Evolutionary conservation across 345 rosid genomes (phyloP).

Genomic region (Theobroma cacao): DNA sequence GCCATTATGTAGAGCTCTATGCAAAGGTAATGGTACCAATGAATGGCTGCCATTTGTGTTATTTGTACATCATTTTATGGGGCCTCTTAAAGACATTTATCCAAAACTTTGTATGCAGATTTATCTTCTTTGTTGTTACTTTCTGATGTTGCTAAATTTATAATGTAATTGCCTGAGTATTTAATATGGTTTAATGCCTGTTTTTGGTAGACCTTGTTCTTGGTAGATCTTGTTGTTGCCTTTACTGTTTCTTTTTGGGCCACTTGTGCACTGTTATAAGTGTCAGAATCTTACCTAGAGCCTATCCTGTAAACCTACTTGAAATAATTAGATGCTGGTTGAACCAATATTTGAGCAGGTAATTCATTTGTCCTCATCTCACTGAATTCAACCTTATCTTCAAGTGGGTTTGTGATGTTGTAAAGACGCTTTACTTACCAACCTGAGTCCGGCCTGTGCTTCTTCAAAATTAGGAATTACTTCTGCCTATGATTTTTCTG

Average conservation of each 20-base stretch:
- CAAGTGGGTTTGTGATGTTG: conserved; percentile 2
- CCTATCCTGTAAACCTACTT: neutral
- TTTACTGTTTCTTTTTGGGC: neutral
- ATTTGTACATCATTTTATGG: neutral
- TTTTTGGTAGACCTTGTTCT: neutral
- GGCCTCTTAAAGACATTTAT: neutral
- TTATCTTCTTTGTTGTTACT: neutral
- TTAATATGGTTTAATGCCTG: neutral
- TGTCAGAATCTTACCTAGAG: conserved; percentile 16
- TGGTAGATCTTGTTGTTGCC: conserved; percentile 1
- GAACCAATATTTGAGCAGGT: neutral
- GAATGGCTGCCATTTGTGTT: neutral
- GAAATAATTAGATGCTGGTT: conserved; percentile 11
- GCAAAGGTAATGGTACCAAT: conserved; percentile 55
- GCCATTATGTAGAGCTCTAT: conserved; percentile 70
- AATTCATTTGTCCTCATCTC: neutral
- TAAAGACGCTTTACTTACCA: conserved; percentile 8
- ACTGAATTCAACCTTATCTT: neutral
- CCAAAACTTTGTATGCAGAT: neutral
- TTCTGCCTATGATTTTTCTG: neutral
- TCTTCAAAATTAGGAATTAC: neutral
- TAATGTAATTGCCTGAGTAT: neutral
- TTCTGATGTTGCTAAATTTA: neutral
- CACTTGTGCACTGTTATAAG: conserved; percentile 2
- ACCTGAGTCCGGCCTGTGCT: neutral